These are phyloP conservation scores for Strobilomyces confusus DNA, from an alignment of 768 basidiomycete genomes.

Conservation along the genomic window DNA sequence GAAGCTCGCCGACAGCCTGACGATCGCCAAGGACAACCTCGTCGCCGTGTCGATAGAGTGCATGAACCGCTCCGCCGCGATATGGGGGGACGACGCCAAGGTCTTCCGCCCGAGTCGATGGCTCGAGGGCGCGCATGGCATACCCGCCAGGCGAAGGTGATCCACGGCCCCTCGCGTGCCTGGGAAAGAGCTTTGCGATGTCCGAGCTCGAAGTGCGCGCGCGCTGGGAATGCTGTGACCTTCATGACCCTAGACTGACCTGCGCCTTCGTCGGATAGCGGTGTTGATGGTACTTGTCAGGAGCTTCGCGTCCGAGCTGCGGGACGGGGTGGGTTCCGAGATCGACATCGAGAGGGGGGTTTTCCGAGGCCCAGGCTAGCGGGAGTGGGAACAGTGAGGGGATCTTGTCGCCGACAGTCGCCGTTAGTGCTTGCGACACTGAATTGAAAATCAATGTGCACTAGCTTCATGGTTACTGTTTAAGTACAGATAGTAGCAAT, in stretches of 20 bases:
- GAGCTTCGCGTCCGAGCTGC: slow-evolving; percentile 34
- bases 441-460: too few species aligned
- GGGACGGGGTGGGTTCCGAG: background rate
- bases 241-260: background rate
- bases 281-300: slow-evolving; percentile 38
- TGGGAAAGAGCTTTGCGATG: slow-evolving; percentile 47
- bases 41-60: slow-evolving; percentile 41
- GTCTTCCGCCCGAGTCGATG: slow-evolving; percentile 63
- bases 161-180: slow-evolving; percentile 47
- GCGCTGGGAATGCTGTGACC: background rate
- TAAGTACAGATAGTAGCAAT: too few species aligned
- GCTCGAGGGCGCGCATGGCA: slow-evolving; percentile 33
- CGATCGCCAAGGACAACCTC: slow-evolving; percentile 44
- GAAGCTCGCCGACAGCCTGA: slow-evolving; percentile 33
- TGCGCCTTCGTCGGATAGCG: slow-evolving; percentile 18
- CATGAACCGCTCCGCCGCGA: slow-evolving; percentile 45
- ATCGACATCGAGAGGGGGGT: background rate
- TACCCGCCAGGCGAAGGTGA: slow-evolving; percentile 32
- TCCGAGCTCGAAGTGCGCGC: slow-evolving; percentile 30
- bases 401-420: too few species aligned
- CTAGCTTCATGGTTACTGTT: too few species aligned
- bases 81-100: slow-evolving; percentile 61
- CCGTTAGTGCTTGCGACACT: too few species aligned
- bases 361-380: background rate
- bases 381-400: too few species aligned